Percentiles rank a stretch among this genome's conserved stretches.
Evolutionary conservation across 169 alveolate genomes (phyloP).

Genomic region (Cryptosporidium muris): DNA sequence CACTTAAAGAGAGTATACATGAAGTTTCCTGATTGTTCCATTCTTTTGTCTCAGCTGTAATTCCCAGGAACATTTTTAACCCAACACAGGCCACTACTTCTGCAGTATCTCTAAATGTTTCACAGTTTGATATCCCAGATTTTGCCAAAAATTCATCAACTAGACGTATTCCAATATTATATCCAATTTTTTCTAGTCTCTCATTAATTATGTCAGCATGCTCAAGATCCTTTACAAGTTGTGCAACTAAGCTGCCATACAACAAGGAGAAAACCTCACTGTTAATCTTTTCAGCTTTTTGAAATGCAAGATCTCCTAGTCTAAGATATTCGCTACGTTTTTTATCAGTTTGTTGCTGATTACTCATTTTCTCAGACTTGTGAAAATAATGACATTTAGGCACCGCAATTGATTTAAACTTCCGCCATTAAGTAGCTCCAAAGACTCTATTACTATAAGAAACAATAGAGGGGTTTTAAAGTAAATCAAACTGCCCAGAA

Average conservation of each 20-base stretch:
- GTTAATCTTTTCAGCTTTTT: constrained; percentile 77
- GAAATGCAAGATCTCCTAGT: constrained; percentile 63
- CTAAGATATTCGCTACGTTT: constrained; percentile 55
- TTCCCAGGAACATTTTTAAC: constrained; percentile 86
- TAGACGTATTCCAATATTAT: constrained; percentile 89
- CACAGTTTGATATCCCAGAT: constrained; percentile 81
- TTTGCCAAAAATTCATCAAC: constrained; percentile 92
- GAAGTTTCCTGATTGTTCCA: constrained; percentile 80
- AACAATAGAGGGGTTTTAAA: too few species aligned
- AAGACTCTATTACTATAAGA: too few species aligned
- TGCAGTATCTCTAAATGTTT: constrained; percentile 78
- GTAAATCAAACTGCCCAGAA: too few species aligned
- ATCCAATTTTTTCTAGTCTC: constrained; percentile 87
- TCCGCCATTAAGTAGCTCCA: too few species aligned
- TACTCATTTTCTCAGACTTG: constrained; percentile 22
- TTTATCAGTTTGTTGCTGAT: constrained; percentile 11
- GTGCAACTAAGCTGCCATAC: constrained; percentile 89
- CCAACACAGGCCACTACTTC: constrained; percentile 83
- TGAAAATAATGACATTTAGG: background rate
- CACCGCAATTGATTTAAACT: background rate
- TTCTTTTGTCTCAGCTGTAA: constrained; percentile 82
- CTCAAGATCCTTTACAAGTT: constrained; percentile 88
- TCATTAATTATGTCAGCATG: constrained; percentile 90
- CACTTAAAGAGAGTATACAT: constrained; percentile 78
- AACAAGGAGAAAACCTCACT: constrained; percentile 88